A percentile compares a stretch with the other conserved stretches of the same genome.
phyloP scores from a whole-genome alignment of 2,329 filamentous ascomycete species.

The Diplodia mutila region DNA sequence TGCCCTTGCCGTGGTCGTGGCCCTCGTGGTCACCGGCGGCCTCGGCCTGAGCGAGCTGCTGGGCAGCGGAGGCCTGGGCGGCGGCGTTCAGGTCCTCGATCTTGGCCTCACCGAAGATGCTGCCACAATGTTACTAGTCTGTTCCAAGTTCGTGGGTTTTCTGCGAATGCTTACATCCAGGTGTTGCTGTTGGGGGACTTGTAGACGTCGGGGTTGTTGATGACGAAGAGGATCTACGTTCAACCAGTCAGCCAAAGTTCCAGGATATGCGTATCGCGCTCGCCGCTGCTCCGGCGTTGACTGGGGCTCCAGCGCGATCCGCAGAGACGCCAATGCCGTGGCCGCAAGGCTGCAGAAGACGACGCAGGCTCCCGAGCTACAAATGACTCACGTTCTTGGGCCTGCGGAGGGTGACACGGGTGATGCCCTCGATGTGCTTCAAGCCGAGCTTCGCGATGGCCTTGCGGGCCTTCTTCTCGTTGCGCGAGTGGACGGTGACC shows the following conservation, averaged over 20 bases:
- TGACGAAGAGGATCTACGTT: conserved; percentile 92
- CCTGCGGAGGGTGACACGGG: conserved; percentile 93
- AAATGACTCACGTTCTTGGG: conserved; percentile 90
- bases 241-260: conserved; percentile 21
- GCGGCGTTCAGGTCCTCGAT: conserved; percentile 99
- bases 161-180: conserved; percentile 79
- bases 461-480: conserved; percentile 99
- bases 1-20: conserved; percentile 63
- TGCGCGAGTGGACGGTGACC: conserved; percentile 93
- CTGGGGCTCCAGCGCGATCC: neutral
- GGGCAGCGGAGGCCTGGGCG: conserved; percentile 91
- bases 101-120: conserved; percentile 99
- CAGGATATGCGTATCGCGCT: neutral
- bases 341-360: neutral
- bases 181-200: conserved; percentile 99
- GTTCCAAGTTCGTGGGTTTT: conserved; percentile 2
- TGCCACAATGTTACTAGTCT: conserved; percentile 47
- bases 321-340: neutral
- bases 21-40: conserved; percentile 67
- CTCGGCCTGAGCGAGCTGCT: conserved; percentile 84
- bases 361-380: neutral
- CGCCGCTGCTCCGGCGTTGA: neutral
- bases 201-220: conserved; percentile 99
- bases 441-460: conserved; percentile 98
- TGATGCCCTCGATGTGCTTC: conserved; percentile 95